Base-by-base conservation (phyloP, 108 stramenopile genomes). In the Conticribra guillardii region DNA sequence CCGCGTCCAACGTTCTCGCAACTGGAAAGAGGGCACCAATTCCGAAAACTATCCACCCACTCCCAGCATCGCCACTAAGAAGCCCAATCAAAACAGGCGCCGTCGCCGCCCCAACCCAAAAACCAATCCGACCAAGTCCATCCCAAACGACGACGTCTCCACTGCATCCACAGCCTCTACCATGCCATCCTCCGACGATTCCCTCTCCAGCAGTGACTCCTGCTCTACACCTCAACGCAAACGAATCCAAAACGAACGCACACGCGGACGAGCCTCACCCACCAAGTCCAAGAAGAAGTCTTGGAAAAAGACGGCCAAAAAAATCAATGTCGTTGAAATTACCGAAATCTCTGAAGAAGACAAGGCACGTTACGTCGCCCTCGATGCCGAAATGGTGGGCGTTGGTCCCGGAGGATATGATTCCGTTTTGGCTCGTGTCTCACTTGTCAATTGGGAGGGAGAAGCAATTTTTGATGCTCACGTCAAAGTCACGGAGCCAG, bases 301-400 rank as follows among this genome's bases (percentile, higher is more conserved):
- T 9, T 11, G 37, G 37, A 11, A 41, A 41, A 41, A 9, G 8
- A 41, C 37, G 8, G 8, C 11, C 37, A 5, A 41, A 41, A 41
- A 41, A 41, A 41, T 41, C 37, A 5, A 41, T 19, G 37, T 61
- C 45, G 24, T 24, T 22, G 21, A 31, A 19, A 4, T 57, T 2
- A 19, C 18, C 29, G 57, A 77, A 58, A 31, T 66, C 26, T 60
- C 73, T 14, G 56, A 55, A 21, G 47, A 32, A 32, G 71, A 82
- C 46, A 66, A 67, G 51, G 37, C 71, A 30, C 71, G 58, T 9
- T 89, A 88, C 67, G 79, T 97, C 55, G 84, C 84, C 14, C 72
- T 99, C 52, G 90, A 96, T 31, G 95, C 94, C 49, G 98, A 96
- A 71, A 95, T 96, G 93, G 98, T 99, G 0, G 93, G 94, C 24